Evolutionary conservation across 73 alveolate species (phyloP).

Genomic region (Paramecium primaurelia): DNA sequence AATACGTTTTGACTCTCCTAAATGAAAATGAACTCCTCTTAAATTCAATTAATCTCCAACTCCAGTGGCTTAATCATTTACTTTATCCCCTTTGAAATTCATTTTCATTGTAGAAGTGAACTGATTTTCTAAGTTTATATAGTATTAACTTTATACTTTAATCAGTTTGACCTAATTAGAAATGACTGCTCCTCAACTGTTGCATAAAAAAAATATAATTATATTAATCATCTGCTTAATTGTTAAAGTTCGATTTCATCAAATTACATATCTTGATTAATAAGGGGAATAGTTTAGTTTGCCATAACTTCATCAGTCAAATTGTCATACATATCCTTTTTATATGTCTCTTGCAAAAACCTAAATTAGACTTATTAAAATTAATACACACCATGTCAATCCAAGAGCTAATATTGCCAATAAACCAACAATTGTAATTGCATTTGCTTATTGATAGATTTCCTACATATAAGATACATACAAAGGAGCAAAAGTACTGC

Average conservation of each 20-base stretch:
- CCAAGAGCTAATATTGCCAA: background rate
- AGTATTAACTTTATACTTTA: background rate
- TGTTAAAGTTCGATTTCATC: background rate
- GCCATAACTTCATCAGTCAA: background rate
- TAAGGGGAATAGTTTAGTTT: background rate
- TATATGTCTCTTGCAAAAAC: background rate
- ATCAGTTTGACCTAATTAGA: background rate
- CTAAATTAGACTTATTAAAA: background rate
- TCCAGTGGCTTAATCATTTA: background rate
- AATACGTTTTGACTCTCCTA: conserved; percentile 15
- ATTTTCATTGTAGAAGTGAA: conserved; percentile 46
- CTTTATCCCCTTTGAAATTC: background rate
- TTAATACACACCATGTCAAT: background rate
- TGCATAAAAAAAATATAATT: background rate
- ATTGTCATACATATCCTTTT: conserved; percentile 31
- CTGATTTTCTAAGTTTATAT: background rate
- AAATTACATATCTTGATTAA: background rate
- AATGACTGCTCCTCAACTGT: conserved; percentile 37
- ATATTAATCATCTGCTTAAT: background rate
- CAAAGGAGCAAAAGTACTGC: background rate
- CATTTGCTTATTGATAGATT: background rate
- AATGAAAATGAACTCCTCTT: conserved; percentile 25
- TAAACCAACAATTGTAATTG: conserved; percentile 1
- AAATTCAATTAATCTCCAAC: conserved; percentile 42
- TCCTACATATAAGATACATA: background rate